Evolutionary conservation across 202 grass and related monocot species (phyloP).

Genomic region (Setaria italica): DNA sequence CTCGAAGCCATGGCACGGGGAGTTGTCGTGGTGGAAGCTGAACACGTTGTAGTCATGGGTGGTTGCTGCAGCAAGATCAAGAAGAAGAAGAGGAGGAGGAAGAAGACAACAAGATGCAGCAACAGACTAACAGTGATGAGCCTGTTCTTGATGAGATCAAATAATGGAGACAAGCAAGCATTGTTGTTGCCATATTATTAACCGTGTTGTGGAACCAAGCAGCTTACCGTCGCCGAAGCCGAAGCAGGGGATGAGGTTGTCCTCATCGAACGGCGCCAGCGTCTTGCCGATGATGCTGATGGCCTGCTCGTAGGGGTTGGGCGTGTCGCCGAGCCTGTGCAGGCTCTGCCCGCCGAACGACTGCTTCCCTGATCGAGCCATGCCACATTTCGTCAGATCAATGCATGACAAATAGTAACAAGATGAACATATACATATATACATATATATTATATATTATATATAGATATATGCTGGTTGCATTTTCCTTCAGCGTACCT

Average conservation of each 20-base stretch:
- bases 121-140: background rate
- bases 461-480: too few relatives aligned
- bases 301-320: slow-evolving; percentile 91
- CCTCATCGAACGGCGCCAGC: slow-evolving; percentile 89
- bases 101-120: background rate
- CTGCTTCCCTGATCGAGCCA: slow-evolving; percentile 53
- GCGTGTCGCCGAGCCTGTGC: slow-evolving; percentile 54
- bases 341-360: slow-evolving; percentile 87
- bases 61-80: slow-evolving; percentile 54
- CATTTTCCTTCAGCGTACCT: slow-evolving; percentile 35
- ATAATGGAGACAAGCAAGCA: too few relatives aligned
- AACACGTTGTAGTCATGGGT: slow-evolving; percentile 86
- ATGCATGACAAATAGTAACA: background rate
- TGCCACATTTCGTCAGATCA: background rate
- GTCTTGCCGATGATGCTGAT: slow-evolving; percentile 90
- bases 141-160: background rate
- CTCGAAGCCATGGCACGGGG: slow-evolving; percentile 91
- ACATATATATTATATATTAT: too few relatives aligned
- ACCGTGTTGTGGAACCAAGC: background rate
- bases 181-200: background rate
- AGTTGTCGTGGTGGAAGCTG: slow-evolving; percentile 74
- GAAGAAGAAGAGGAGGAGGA: background rate
- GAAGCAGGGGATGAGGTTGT: slow-evolving; percentile 92
- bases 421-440: background rate
- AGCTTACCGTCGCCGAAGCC: slow-evolving; percentile 91